Conservation (phyloP, 2,329 filamentous ascomycete genomes). For the Epichloe amarillans region DNA sequence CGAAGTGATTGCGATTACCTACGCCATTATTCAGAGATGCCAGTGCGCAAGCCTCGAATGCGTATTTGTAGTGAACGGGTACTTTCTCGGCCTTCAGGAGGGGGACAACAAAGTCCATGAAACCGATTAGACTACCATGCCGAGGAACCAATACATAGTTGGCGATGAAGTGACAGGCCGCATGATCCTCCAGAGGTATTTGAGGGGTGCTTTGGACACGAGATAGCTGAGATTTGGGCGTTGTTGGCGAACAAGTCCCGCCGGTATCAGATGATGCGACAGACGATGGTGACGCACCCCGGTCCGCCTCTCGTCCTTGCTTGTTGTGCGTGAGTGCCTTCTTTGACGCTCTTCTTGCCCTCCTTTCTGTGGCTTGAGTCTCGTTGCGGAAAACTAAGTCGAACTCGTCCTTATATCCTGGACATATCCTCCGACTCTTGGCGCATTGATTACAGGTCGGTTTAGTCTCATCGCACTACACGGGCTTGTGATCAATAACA, state of each 20-base stretch:
- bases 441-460: slow-evolving; percentile 52
- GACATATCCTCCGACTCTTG: slow-evolving; percentile 50
- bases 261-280: slow-evolving; percentile 6
- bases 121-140: slow-evolving; percentile 37
- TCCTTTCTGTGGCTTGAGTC: slow-evolving; percentile 52
- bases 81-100: slow-evolving; percentile 33
- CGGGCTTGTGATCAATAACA: neutral
- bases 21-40: slow-evolving; percentile 42
- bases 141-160: slow-evolving; percentile 45
- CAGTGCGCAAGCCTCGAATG: slow-evolving; percentile 46
- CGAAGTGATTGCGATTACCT: slow-evolving; percentile 19
- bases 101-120: slow-evolving; percentile 45
- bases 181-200: slow-evolving; percentile 39
- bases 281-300: slow-evolving; percentile 9
- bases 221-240: slow-evolving; percentile 10
- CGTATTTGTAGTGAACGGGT: slow-evolving; percentile 36
- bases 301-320: slow-evolving; percentile 14
- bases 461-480: slow-evolving; percentile 53
- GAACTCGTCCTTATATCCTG: slow-evolving; percentile 58
- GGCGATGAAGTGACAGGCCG: slow-evolving; percentile 45
- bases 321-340: slow-evolving; percentile 30
- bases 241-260: slow-evolving; percentile 6
- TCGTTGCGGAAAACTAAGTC: slow-evolving; percentile 62
- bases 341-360: slow-evolving; percentile 42
- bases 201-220: slow-evolving; percentile 20